Evolutionary conservation across 2,329 filamentous ascomycete species (phyloP).

Genomic region (Pseudogymnoascus sp.): DNA sequence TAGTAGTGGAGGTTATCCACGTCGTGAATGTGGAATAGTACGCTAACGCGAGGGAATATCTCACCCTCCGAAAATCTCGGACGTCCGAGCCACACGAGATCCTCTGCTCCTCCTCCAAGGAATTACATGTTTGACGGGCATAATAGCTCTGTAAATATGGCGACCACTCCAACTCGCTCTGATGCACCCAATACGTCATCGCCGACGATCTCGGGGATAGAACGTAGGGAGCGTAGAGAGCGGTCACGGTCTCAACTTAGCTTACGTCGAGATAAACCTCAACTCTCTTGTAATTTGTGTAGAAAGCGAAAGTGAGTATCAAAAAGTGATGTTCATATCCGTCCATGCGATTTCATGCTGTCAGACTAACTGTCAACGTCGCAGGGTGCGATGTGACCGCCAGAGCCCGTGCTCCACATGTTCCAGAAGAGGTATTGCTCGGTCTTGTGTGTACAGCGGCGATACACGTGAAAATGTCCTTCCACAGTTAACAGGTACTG

Average conservation of each 20-base stretch:
- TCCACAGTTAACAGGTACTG: slow-evolving; percentile 24
- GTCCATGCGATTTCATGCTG: slow-evolving; percentile 11
- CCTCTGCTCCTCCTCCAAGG: neutral
- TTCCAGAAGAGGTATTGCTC: slow-evolving; percentile 20
- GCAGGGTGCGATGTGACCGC: slow-evolving; percentile 25
- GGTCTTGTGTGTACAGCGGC: slow-evolving; percentile 23
- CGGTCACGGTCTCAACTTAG: slow-evolving; percentile 20
- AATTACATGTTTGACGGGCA: neutral
- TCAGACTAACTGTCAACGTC: neutral
- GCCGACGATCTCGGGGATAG: neutral
- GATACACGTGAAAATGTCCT: slow-evolving; percentile 19
- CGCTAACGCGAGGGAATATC: neutral
- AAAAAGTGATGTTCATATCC: slow-evolving; percentile 16
- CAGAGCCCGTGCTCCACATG: slow-evolving; percentile 25
- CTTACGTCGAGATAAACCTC: slow-evolving; percentile 25
- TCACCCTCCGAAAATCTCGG: slow-evolving; percentile 2
- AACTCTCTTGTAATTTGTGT: slow-evolving; percentile 25
- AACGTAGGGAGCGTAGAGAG: slow-evolving; percentile 8
- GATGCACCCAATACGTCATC: neutral
- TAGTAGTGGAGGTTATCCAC: neutral
- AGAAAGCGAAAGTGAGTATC: slow-evolving; percentile 25
- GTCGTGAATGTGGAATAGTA: neutral
- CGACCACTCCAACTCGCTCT: neutral
- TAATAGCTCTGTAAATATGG: neutral
- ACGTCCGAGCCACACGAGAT: neutral